Conservation (phyloP, 2,329 filamentous ascomycete species). For the Neopestalotiopsis sp. region DNA sequence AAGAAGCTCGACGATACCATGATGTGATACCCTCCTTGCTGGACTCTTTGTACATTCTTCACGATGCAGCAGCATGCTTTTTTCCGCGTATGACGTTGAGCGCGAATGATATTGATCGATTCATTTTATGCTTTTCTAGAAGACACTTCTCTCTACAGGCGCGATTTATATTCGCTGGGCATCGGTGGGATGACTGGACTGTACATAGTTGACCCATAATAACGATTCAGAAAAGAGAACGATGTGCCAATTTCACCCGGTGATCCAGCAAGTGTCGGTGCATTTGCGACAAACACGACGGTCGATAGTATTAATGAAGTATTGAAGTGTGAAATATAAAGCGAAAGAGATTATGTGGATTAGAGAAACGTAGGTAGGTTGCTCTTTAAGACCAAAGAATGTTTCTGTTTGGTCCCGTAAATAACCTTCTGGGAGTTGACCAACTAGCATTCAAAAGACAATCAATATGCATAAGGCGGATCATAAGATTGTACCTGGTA, state of each 20-base stretch:
- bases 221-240: background rate
- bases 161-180: background rate
- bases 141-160: background rate
- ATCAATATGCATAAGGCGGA: too few species aligned
- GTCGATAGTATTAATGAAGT: background rate
- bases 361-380: too few species aligned
- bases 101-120: slow-evolving; percentile 7
- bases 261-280: too few species aligned
- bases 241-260: background rate
- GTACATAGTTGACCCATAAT: slow-evolving; percentile 7
- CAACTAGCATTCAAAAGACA: too few species aligned
- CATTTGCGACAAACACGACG: too few species aligned
- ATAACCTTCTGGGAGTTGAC: too few species aligned
- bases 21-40: slow-evolving; percentile 33
- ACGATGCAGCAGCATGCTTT: slow-evolving; percentile 4
- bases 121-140: slow-evolving; percentile 11
- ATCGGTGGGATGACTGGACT: background rate
- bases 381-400: too few species aligned
- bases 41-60: slow-evolving; percentile 13
- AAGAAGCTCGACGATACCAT: slow-evolving; percentile 20
- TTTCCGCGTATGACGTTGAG: background rate
- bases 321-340: too few species aligned
- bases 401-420: too few species aligned
- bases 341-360: too few species aligned
- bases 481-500: too few species aligned